These are phyloP conservation scores for Herpetomonas tarakana DNA, from an alignment of 208 protist species.

Conservation along the genomic window DNA sequence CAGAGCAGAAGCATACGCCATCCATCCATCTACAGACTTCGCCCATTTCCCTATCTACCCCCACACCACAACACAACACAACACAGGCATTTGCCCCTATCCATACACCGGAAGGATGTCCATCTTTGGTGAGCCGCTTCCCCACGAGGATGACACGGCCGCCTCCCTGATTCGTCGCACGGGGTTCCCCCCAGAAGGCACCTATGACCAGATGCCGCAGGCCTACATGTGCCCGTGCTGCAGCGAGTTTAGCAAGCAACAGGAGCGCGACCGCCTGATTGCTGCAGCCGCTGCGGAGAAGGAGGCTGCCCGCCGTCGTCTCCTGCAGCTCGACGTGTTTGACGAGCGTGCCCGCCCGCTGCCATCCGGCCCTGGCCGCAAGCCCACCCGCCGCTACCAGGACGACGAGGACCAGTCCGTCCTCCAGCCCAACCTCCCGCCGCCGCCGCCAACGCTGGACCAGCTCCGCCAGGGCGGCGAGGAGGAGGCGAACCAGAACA, in stretches of 20 bases:
- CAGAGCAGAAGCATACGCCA: slow-evolving; percentile 1
- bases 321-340: slow-evolving; percentile 88
- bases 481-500: slow-evolving; percentile 33
- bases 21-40: not conserved
- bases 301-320: slow-evolving; percentile 51
- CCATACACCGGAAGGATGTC: slow-evolving; percentile 43
- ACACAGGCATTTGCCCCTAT: not conserved
- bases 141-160: slow-evolving; percentile 87
- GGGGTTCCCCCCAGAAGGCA: slow-evolving; percentile 71
- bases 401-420: slow-evolving; percentile 41
- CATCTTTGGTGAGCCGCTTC: slow-evolving; percentile 78
- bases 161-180: slow-evolving; percentile 80
- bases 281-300: slow-evolving; percentile 60
- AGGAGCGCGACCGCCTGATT: slow-evolving; percentile 60
- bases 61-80: not conserved
- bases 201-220: slow-evolving; percentile 85
- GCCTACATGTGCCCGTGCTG: slow-evolving; percentile 84
- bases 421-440: slow-evolving; percentile 37
- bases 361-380: slow-evolving; percentile 28
- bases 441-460: slow-evolving; percentile 67
- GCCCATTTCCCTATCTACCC: not conserved
- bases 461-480: slow-evolving; percentile 39
- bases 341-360: slow-evolving; percentile 80
- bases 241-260: slow-evolving; percentile 53
- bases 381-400: slow-evolving; percentile 30